Conservation (phyloP, 257 asterid species). For the Anisodus acutangulus region DNA sequence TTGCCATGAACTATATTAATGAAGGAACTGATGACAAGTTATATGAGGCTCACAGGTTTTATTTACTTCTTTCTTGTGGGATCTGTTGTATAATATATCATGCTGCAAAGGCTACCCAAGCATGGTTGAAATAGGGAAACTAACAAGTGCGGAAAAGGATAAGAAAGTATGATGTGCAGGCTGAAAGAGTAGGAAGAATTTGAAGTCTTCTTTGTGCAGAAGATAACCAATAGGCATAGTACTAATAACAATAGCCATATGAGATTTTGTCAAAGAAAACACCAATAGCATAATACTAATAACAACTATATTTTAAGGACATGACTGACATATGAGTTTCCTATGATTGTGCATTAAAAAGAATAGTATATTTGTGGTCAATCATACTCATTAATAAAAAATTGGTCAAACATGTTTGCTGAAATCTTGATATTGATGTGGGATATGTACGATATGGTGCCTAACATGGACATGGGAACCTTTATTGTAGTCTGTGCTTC, state of each 20-base stretch:
- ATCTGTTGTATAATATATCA: conserved; percentile 12
- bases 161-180: conserved; percentile 15
- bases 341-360: conserved; percentile 3
- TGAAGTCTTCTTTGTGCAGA: not conserved
- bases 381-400: not conserved
- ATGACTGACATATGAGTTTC: not conserved
- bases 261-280: not conserved
- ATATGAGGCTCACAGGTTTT: conserved; percentile 92
- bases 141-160: not conserved
- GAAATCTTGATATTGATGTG: not conserved
- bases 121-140: not conserved
- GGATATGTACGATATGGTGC: conserved; percentile 17
- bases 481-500: not conserved
- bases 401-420: not conserved
- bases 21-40: conserved; percentile 85
- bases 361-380: not conserved
- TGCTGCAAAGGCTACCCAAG: not conserved
- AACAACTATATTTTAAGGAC: conserved; percentile 18
- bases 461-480: not conserved
- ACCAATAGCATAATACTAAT: not conserved
- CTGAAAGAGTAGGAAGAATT: not conserved
- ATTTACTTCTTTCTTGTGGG: conserved; percentile 23
- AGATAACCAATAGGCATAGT: conserved; percentile 5
- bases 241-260: not conserved
- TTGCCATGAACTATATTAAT: conserved; percentile 98